Evolutionary conservation across 805 yeast genomes (phyloP).

Genomic region (Candida maris): DNA sequence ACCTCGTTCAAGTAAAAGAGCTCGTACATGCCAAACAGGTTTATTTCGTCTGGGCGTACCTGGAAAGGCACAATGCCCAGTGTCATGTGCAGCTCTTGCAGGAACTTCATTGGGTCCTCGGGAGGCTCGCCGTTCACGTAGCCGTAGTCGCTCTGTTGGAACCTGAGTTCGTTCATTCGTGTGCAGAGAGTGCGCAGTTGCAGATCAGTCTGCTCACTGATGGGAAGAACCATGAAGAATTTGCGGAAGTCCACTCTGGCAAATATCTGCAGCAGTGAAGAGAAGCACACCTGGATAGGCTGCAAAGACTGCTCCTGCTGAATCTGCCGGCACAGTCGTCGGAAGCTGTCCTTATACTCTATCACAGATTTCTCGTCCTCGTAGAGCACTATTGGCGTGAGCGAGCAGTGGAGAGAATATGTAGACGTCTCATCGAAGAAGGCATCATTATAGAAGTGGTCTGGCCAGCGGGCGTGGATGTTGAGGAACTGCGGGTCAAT

Average conservation of each 20-base stretch:
- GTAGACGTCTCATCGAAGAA: conserved; percentile 12
- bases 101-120: conserved; percentile 7
- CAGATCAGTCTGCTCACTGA: conserved; percentile 3
- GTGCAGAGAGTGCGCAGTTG: conserved; percentile 6
- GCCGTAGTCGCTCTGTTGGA: conserved; percentile 15
- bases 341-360: conserved; percentile 12
- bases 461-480: conserved; percentile 21
- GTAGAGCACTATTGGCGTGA: conserved; percentile 26
- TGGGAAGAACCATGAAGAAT: conserved; percentile 13
- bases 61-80: conserved; percentile 12
- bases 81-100: conserved; percentile 18
- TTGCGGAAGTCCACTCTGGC: conserved; percentile 13
- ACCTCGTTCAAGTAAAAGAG: conserved; percentile 24
- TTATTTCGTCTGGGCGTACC: not conserved
- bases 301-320: conserved; percentile 3
- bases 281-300: conserved; percentile 6
- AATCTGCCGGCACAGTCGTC: conserved; percentile 7
- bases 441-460: conserved; percentile 14
- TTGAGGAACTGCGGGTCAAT: conserved; percentile 20
- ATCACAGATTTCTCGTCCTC: conserved; percentile 7
- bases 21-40: conserved; percentile 26
- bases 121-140: conserved; percentile 18
- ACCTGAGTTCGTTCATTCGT: conserved; percentile 7
- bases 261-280: conserved; percentile 8
- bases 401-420: conserved; percentile 18